Percentiles rank a stretch among this genome's conserved stretches.
Conservation (phyloP, 2,329 filamentous ascomycete genomes). For the Aspergillus ibericus region DNA sequence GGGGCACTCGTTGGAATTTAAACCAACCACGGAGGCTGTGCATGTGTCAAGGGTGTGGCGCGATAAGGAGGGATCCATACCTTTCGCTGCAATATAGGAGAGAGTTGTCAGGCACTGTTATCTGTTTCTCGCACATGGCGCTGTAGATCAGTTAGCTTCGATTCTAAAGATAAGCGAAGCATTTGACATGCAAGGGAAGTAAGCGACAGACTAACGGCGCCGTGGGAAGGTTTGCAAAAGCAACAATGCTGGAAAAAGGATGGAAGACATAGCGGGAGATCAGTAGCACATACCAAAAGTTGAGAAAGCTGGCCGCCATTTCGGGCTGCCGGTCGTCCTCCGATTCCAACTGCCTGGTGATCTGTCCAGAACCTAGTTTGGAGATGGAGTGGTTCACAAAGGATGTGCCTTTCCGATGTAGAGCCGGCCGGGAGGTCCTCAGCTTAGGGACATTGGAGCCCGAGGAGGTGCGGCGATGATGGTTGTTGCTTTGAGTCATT, state of each 20-base stretch:
- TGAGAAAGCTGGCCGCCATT: conserved; percentile 48
- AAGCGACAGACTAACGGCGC: conserved; percentile 14
- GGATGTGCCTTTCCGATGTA: conserved; percentile 37
- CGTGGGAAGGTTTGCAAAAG: conserved; percentile 12
- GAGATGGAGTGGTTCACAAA: conserved; percentile 31
- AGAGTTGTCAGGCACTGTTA: conserved; percentile 59
- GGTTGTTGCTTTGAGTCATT: conserved; percentile 35
- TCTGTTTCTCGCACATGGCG: conserved; percentile 66
- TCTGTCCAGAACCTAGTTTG: conserved; percentile 34
- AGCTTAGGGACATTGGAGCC: conserved; percentile 33
- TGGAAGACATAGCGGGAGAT: conserved; percentile 6
- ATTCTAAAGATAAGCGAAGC: conserved; percentile 22
- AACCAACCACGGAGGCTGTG: conserved; percentile 7
- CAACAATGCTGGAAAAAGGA: conserved; percentile 17
- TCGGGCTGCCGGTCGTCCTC: conserved; percentile 33
- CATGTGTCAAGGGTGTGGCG: conserved; percentile 7
- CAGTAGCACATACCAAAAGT: conserved; percentile 44
- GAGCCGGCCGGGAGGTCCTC: conserved; percentile 30
- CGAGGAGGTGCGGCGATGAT: conserved; percentile 36
- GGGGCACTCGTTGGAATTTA: conserved; percentile 11
- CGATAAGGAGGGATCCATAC: conserved; percentile 42
- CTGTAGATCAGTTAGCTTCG: conserved; percentile 42
- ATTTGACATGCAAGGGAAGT: conserved; percentile 19
- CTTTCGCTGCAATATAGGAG: conserved; percentile 66
- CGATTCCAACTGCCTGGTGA: conserved; percentile 19